A percentile compares a stretch with the other conserved stretches of the same genome.
phyloP scores from a whole-genome alignment of 768 basidiomycete genomes.

The Mycena vulgaris region DNA sequence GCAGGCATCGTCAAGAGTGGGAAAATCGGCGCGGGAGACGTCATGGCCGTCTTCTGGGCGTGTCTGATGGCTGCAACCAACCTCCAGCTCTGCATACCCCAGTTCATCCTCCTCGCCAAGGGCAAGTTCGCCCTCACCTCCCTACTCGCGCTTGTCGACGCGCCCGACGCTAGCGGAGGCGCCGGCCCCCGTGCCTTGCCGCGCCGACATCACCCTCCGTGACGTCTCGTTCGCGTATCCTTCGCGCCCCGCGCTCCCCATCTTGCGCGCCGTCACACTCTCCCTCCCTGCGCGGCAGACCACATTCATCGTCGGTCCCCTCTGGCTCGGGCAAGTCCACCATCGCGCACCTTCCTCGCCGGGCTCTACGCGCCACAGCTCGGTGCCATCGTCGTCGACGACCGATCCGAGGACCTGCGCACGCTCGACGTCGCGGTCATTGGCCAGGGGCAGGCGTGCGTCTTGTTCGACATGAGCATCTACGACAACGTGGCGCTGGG shows the following conservation, averaged over 20 bases:
- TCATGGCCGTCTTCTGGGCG: constrained; percentile 99
- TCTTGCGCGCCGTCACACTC: constrained; percentile 79
- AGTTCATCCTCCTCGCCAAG: constrained; percentile 81
- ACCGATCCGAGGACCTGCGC: constrained; percentile 83
- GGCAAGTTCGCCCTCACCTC: constrained; percentile 88
- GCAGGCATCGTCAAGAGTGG: constrained; percentile 89
- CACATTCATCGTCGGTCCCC: constrained; percentile 90
- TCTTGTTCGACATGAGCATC: constrained; percentile 85
- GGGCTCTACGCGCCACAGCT: constrained; percentile 78
- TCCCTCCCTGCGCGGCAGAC: constrained; percentile 82
- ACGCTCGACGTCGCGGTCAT: constrained; percentile 83
- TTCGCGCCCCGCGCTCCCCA: constrained; percentile 74
- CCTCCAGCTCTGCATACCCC: constrained; percentile 89
- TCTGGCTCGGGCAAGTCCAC: constrained; percentile 97
- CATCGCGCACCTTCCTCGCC: constrained; percentile 87
- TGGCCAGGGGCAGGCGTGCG: constrained; percentile 80
- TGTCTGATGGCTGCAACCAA: constrained; percentile 92
- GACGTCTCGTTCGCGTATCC: constrained; percentile 90
- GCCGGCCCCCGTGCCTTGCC: constrained; percentile 53
- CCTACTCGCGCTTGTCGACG: constrained; percentile 73
- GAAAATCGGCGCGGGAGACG: constrained; percentile 76
- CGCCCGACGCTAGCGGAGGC: constrained; percentile 53
- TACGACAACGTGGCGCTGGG: constrained; percentile 92
- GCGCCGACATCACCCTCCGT: constrained; percentile 83
- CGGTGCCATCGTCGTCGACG: constrained; percentile 86